phyloP scores from a whole-genome alignment of 495 filamentous ascomycete genomes.

The Barbatosphaeria neglecta region DNA sequence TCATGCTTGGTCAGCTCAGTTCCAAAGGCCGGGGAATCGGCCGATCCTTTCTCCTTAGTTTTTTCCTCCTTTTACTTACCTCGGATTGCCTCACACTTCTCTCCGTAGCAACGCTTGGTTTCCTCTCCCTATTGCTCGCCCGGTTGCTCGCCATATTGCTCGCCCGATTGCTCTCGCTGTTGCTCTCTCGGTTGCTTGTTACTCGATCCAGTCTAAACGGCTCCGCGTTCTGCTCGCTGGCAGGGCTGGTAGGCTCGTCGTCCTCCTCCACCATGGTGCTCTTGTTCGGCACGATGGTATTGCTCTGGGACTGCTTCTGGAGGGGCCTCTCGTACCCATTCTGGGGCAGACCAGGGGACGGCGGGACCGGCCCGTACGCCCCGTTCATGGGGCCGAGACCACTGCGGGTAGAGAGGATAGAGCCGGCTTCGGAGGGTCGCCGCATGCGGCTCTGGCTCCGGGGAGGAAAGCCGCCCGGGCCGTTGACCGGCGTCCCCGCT shows the following conservation, averaged over 20 bases:
- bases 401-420: slow-evolving; percentile 25
- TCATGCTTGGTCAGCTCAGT: background rate
- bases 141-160: slow-evolving; percentile 37
- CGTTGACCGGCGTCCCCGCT: slow-evolving; percentile 44
- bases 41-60: background rate
- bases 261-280: slow-evolving; percentile 98
- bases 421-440: slow-evolving; percentile 44
- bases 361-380: slow-evolving; percentile 30
- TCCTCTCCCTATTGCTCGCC: slow-evolving; percentile 43
- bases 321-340: slow-evolving; percentile 45
- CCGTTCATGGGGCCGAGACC: slow-evolving; percentile 14
- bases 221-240: slow-evolving; percentile 37
- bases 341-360: slow-evolving; percentile 29
- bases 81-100: slow-evolving; percentile 36
- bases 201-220: slow-evolving; percentile 35
- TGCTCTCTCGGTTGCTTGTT: background rate
- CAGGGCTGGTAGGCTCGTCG: slow-evolving; percentile 44
- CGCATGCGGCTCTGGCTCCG: slow-evolving; percentile 29
- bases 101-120: slow-evolving; percentile 41
- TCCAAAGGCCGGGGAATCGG: background rate
- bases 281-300: slow-evolving; percentile 93
- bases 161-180: too few relatives aligned
- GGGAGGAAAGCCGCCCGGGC: slow-evolving; percentile 35
- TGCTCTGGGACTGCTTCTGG: slow-evolving; percentile 87
- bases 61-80: slow-evolving; percentile 15